Conservation (phyloP, 306 rosid species). For the Quercus parvula region DNA sequence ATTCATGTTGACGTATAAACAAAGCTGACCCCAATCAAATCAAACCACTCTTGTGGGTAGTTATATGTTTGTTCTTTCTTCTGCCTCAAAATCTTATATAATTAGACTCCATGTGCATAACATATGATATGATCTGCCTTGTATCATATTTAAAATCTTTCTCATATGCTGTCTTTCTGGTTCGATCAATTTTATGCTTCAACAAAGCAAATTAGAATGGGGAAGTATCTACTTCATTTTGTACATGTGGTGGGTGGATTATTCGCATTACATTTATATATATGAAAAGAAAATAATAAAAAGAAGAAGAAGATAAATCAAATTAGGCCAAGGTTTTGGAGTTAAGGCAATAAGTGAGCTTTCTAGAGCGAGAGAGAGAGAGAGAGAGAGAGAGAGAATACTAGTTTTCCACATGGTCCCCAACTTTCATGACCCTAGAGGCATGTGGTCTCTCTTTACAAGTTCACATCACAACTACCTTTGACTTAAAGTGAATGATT, state of each 20-base stretch:
- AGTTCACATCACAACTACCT: conserved; percentile 16
- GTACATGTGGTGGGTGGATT: conserved; percentile 7
- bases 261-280: too few relatives aligned
- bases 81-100: background rate
- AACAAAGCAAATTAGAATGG: background rate
- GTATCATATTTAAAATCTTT: background rate
- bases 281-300: background rate
- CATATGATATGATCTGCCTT: background rate
- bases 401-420: conserved; percentile 2
- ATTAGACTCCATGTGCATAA: background rate
- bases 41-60: background rate
- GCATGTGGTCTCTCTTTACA: conserved; percentile 29
- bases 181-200: background rate
- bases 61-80: background rate
- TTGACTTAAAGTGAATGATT: too few relatives aligned
- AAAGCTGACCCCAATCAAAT: background rate
- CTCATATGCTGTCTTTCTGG: background rate
- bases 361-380: background rate
- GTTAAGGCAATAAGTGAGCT: background rate
- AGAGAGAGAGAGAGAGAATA: background rate
- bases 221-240: background rate
- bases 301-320: background rate
- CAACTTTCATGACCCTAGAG: conserved; percentile 8
- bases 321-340: background rate
- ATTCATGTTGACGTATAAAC: background rate